Conservation (phyloP, 768 basidiomycete species). For the Daedalea quercina region DNA sequence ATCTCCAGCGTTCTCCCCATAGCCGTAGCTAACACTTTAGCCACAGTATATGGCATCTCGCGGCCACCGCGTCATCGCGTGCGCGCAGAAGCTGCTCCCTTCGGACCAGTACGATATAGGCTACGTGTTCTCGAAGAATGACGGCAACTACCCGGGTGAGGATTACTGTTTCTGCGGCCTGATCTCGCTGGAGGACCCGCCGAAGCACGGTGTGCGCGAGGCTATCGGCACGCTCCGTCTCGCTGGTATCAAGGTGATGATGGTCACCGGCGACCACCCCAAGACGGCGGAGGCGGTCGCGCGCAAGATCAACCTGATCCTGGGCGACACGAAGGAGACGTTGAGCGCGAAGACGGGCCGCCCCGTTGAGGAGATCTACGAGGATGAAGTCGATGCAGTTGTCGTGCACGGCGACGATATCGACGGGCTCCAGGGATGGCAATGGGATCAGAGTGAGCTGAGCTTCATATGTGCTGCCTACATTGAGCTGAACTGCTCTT, state of each 20-base stretch:
- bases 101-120: conserved; percentile 38
- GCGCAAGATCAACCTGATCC: conserved; percentile 62
- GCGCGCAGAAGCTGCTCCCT: conserved; percentile 53
- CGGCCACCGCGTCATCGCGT: conserved; percentile 70
- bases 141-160: conserved; percentile 43
- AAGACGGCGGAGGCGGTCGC: conserved; percentile 73
- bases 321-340: conserved; percentile 60
- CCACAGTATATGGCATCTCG: conserved; percentile 72
- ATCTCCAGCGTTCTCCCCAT: neutral
- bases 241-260: conserved; percentile 72
- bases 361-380: conserved; percentile 51
- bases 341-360: conserved; percentile 50
- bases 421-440: conserved; percentile 60
- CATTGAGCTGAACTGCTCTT: neutral
- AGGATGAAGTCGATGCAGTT: conserved; percentile 60
- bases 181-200: conserved; percentile 64
- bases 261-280: conserved; percentile 73
- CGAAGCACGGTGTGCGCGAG: conserved; percentile 65
- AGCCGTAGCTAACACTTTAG: conserved; percentile 1
- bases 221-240: conserved; percentile 65
- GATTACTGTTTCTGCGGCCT: conserved; percentile 62
- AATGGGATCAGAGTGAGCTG: conserved; percentile 63
- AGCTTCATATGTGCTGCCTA: neutral
- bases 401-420: conserved; percentile 67
- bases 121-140: conserved; percentile 49